These are phyloP conservation scores for Flaveria trinervia DNA, from an alignment of 129 eudicot species.

Conservation along the genomic window DNA sequence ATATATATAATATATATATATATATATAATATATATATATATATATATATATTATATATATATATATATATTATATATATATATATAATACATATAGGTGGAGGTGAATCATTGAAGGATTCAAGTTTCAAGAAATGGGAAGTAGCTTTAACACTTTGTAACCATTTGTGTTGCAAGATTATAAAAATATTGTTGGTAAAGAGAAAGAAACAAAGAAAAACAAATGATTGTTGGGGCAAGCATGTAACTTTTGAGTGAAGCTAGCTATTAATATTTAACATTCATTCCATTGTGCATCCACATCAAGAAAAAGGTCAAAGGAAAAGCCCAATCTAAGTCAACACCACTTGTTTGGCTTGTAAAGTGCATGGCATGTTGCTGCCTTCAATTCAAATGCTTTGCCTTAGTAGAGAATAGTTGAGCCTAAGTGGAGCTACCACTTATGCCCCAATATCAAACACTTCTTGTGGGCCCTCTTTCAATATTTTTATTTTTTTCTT, in stretches of 20 bases:
- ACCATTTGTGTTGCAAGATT: slow-evolving; percentile 27
- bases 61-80: too few species aligned
- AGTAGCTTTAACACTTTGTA: slow-evolving; percentile 31
- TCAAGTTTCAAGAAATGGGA: slow-evolving; percentile 41
- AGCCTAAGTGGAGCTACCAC: slow-evolving; percentile 45
- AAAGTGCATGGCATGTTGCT: slow-evolving; percentile 47
- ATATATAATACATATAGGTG: slow-evolving; percentile 30
- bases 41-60: too few species aligned
- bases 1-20: neutral
- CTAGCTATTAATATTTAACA: slow-evolving; percentile 33
- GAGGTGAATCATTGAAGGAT: slow-evolving; percentile 34
- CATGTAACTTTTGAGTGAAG: slow-evolving; percentile 46
- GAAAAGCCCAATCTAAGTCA: slow-evolving; percentile 44
- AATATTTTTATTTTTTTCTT: neutral
- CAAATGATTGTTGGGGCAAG: slow-evolving; percentile 42
- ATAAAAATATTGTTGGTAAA: slow-evolving; percentile 23
- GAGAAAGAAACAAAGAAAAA: slow-evolving; percentile 38
- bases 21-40: too few species aligned
- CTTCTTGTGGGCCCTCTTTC: slow-evolving; percentile 22
- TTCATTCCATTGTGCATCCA: slow-evolving; percentile 27
- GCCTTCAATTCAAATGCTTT: slow-evolving; percentile 39
- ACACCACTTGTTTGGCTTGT: slow-evolving; percentile 45
- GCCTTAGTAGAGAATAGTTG: slow-evolving; percentile 25
- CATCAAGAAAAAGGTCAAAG: slow-evolving; percentile 43
- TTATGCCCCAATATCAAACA: slow-evolving; percentile 35